Percentiles rank a stretch among this genome's conserved stretches.
phyloP scores from a whole-genome alignment of 2,329 filamentous ascomycete genomes.

The Trichoderma harzianum region DNA sequence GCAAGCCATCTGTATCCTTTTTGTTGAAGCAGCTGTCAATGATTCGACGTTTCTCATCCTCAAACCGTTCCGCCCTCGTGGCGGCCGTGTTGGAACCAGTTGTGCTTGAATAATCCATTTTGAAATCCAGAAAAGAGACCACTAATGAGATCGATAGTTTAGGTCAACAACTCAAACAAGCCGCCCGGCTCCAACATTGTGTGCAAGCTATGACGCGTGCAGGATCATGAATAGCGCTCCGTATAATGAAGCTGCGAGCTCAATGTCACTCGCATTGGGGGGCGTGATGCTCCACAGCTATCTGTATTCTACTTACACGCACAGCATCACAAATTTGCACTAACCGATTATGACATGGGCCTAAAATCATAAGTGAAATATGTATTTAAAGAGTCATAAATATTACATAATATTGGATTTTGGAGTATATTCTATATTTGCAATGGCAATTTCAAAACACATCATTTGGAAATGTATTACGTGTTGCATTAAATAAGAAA shows the following conservation, averaged over 20 bases:
- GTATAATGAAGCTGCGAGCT: not conserved
- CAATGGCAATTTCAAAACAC: not conserved
- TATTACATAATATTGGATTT: not conserved
- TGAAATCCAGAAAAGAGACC: not conserved
- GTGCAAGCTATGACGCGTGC: constrained; percentile 4
- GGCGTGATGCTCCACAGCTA: not conserved
- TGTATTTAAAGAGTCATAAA: not conserved
- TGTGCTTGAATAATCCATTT: constrained; percentile 42
- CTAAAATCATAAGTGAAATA: not conserved
- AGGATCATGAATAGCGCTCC: not conserved
- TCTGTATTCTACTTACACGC: not conserved
- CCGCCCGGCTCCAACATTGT: constrained; percentile 21
- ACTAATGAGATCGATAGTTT: not conserved
- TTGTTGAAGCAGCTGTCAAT: constrained; percentile 93
- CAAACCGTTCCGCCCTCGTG: constrained; percentile 74
- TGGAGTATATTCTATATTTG: not conserved
- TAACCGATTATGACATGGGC: not conserved
- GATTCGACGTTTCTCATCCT: constrained; percentile 94
- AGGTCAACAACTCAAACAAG: not conserved
- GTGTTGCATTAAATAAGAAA: not conserved
- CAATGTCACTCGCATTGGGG: constrained; percentile 5
- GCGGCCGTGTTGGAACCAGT: constrained; percentile 34
- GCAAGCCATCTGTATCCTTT: constrained; percentile 78
- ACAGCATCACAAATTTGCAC: not conserved
- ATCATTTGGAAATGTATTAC: not conserved